Conservation (phyloP, 192 early-diverging fungal species). For the Coemansia sp. region DNA sequence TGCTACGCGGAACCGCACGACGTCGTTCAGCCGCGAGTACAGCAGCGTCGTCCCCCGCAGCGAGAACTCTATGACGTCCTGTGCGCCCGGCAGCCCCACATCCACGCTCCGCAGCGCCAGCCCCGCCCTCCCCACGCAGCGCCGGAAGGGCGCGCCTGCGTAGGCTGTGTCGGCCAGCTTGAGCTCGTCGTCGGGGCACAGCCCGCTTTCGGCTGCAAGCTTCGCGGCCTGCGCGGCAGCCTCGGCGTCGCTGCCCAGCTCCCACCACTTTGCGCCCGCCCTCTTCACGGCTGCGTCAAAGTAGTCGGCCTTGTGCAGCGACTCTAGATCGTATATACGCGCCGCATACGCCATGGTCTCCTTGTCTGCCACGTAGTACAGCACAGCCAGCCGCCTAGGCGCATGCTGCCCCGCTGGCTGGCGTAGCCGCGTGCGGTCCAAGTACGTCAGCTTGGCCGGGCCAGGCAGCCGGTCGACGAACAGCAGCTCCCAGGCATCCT, state of each 20-base stretch:
- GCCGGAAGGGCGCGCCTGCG: constrained; percentile 22
- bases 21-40: constrained; percentile 52
- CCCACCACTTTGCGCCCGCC: constrained; percentile 25
- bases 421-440: constrained; percentile 48
- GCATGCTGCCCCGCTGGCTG: constrained; percentile 35
- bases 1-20: constrained; percentile 49
- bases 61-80: constrained; percentile 53
- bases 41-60: constrained; percentile 44
- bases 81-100: constrained; percentile 32
- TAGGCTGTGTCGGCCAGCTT: constrained; percentile 39
- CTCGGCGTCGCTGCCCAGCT: constrained; percentile 18
- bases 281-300: constrained; percentile 17
- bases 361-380: constrained; percentile 40
- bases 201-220: constrained; percentile 16
- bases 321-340: constrained; percentile 48
- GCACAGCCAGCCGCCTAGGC: constrained; percentile 40
- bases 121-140: constrained; percentile 39
- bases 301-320: constrained; percentile 18
- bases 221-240: constrained; percentile 14
- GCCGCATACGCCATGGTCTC: constrained; percentile 35
- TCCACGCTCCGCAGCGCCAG: constrained; percentile 25
- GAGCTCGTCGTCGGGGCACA: constrained; percentile 37
- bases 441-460: constrained; percentile 33
- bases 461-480: constrained; percentile 51
- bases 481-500: constrained; percentile 49